Conservation (phyloP, 1,284 basidiomycete species). For the Stygiomarasmius scandens region DNA sequence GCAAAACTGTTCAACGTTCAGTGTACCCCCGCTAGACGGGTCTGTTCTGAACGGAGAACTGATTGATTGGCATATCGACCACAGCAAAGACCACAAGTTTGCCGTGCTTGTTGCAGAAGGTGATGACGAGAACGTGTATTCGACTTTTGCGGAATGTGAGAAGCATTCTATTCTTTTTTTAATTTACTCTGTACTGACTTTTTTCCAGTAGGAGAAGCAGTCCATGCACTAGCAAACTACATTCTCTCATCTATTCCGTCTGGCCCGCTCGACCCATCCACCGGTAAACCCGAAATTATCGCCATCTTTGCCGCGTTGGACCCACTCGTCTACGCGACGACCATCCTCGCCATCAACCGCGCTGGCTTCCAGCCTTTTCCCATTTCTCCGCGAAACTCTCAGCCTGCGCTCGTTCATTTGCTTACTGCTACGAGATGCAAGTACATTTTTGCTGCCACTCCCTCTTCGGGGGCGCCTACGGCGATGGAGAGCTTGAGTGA, state of each 20-base stretch:
- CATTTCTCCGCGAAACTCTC: constrained; percentile 9
- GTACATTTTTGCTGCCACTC: not conserved
- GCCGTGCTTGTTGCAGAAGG: not conserved
- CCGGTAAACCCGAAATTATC: constrained; percentile 19
- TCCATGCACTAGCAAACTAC: not conserved
- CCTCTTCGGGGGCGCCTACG: not conserved
- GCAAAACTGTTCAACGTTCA: not conserved
- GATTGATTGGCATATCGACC: not conserved
- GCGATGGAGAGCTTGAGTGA: not conserved
- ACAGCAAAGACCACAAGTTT: not conserved
- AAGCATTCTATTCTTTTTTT: not conserved
- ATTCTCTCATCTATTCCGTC: not conserved
- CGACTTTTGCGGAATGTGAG: not conserved
- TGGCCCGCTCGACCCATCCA: not conserved
- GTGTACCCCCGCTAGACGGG: not conserved
- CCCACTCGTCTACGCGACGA: constrained; percentile 33
- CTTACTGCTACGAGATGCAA: not conserved
- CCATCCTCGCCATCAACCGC: constrained; percentile 30
- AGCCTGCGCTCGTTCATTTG: constrained; percentile 3
- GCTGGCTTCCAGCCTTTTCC: constrained; percentile 25
- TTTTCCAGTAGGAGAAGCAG: not conserved
- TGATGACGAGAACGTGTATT: not conserved
- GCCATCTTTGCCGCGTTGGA: constrained; percentile 32
- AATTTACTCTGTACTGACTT: not conserved
- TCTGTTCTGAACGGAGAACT: not conserved